These are phyloP conservation scores for Tricholoma furcatifolium DNA, from an alignment of 768 basidiomycete species.

Conservation along the genomic window DNA sequence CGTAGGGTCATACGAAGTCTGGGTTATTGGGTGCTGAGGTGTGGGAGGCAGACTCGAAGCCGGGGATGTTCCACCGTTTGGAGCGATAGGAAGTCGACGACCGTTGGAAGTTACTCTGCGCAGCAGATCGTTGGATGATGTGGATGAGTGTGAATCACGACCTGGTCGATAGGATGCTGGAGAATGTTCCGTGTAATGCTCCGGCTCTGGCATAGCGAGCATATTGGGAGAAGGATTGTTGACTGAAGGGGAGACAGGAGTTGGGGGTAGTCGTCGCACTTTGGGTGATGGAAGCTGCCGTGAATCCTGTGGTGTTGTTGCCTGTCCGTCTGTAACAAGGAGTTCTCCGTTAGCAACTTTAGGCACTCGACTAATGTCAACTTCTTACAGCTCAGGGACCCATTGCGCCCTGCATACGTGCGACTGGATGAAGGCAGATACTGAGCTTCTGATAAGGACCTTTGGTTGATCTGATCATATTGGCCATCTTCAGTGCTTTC, in stretches of 20 bases:
- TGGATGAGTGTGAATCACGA: conserved; percentile 26
- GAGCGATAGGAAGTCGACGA: conserved; percentile 26
- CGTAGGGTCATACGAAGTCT: conserved; percentile 19
- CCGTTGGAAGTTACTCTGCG: conserved; percentile 26
- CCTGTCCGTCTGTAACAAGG: conserved; percentile 11
- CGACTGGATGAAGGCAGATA: conserved; percentile 15
- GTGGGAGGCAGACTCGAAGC: conserved; percentile 18
- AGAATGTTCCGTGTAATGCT: conserved; percentile 32
- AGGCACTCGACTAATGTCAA: not conserved
- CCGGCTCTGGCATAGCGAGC: conserved; percentile 43
- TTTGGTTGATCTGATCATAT: conserved; percentile 37
- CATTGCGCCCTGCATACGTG: conserved; percentile 15
- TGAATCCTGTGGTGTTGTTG: conserved; percentile 12
- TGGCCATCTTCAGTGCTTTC: conserved; percentile 34
- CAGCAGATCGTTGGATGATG: conserved; percentile 26
- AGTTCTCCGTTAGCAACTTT: conserved; percentile 1
- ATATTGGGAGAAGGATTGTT: conserved; percentile 20
- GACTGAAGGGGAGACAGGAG: conserved; percentile 35
- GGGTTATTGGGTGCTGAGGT: conserved; percentile 10
- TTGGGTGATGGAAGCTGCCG: conserved; percentile 23
- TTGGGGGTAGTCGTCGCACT: conserved; percentile 43
- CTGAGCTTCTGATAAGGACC: conserved; percentile 28
- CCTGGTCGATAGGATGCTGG: conserved; percentile 15
- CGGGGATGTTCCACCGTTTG: conserved; percentile 18
- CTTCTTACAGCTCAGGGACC: conserved; percentile 20